Base-by-base conservation (phyloP, 306 rosid species). In the Spatholobus suberectus region DNA sequence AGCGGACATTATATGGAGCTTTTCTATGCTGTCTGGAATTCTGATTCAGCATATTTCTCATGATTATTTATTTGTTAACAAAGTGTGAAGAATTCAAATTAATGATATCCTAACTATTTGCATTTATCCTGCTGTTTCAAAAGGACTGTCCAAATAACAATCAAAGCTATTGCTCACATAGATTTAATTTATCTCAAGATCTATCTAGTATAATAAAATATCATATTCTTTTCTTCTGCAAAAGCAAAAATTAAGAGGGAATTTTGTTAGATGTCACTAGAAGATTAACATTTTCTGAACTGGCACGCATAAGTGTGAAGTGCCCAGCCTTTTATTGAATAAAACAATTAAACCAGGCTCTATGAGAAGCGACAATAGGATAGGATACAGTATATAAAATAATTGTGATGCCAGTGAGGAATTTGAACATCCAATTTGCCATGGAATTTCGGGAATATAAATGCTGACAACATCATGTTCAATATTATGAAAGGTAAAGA, bases 211-310 rank as follows among this genome's bases (percentile, higher is more conserved):
- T 68, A 11, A 20, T 21, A 40, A 21, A 37, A 38, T 0, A 20
- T 68, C 74, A 38, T 68, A 18, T 37, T 40, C 15, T 68, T 68
- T 20, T 68, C 58, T 3, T 70, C 52, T 70, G 15, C 3, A 1
- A 44, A 70, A 44, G 79, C 54, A 57, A 21, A 54, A 47, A 18
- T 72, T 51, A 51, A 9, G 46, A 32, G 78, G 65, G 15, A 71
- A 17, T 15, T 52, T 34, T 73, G 66, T 73, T 32, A 26, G 66
- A 52, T 10, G 20, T 29, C 20, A 52, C 13, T 32, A 34, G 47
- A 51, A 34, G 65, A 73, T 21, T 51, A 49, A 18, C 47, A 29
- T 75, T 75, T n/a, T 14, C 32, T 21, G 55, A 57, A 8, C 15
- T 15, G 40, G 23, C 63, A 34, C 13, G 62, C 27, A 21, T 55